Evolutionary conservation across 176 grass and related monocot species (phyloP), one percentile per base, ranked within the genome.

Genomic region (Cymbopogon citratus): DNA sequence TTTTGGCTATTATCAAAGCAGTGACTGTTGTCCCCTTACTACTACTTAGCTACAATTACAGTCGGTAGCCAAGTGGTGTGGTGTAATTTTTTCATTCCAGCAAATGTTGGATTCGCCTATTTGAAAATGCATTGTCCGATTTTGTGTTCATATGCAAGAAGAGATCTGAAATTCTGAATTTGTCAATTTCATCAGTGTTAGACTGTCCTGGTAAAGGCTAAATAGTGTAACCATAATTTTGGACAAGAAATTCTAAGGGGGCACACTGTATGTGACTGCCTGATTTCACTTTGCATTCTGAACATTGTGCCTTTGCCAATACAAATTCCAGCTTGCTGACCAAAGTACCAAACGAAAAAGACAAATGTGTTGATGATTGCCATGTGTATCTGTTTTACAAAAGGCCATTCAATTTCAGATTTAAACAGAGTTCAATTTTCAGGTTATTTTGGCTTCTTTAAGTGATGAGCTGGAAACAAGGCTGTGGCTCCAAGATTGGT

Each of bases 361-460:
- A 83, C 60, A 35, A 25, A 63, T 36, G 31, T 63, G 31, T 76
- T 75, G 36, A 60, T 68, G 36, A 52, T 71, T 31, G 1, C 33
- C 36, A 61, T 39, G 46, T 31, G 11, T 59, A 59, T 59, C 21
- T 59, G 54, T 59, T 59, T 59, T 45, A 75, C 8, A 7, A 14
- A 79, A 40, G 25, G 52, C 81, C 26, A 57, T 81, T 54, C 19
- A 6, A n/a, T 68, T 81, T 77, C 72, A 77, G 11, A 56, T 31
- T 71, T 81, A 51, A 89, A 29, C 33, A 60, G 26, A 33, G 66
- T 74, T 74, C 15, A 15, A 40, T 82, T 91, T 86, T 74, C 75
- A 99, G 96, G 91, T 95, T 78, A 91, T 93, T 93, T 84, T 87
- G 77, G 91, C 89, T 65, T 93, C 96, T 26, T 88, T 99, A 43